These are phyloP conservation scores for Actinidia chinensis DNA, from an alignment of 179 eudicot species.

Conservation along the genomic window DNA sequence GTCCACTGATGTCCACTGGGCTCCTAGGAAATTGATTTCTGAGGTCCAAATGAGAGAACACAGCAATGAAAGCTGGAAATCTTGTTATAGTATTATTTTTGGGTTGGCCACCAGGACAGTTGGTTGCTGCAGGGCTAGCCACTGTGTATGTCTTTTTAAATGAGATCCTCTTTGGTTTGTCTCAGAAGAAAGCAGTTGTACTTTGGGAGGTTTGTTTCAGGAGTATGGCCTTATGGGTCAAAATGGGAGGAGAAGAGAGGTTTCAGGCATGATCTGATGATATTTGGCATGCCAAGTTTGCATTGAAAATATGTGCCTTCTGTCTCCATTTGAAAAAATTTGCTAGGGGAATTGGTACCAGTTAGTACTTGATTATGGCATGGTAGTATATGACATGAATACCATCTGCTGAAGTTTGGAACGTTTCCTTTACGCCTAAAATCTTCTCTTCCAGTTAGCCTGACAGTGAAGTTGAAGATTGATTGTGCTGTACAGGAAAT, in stretches of 20 bases:
- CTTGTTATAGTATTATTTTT: slow-evolving; percentile 81
- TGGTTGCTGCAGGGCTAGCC: slow-evolving; percentile 79
- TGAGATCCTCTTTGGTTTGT: slow-evolving; percentile 87
- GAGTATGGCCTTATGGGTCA: slow-evolving; percentile 28
- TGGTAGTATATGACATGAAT: slow-evolving; percentile 80
- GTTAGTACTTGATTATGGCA: slow-evolving; percentile 54
- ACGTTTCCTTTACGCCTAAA: slow-evolving; percentile 62
- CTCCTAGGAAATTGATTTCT: slow-evolving; percentile 59
- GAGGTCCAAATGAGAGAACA: slow-evolving; percentile 65
- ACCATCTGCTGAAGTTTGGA: slow-evolving; percentile 77
- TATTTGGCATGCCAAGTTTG: slow-evolving; percentile 14
- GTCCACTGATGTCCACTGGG: slow-evolving; percentile 77
- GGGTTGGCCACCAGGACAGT: slow-evolving; percentile 69
- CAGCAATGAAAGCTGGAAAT: slow-evolving; percentile 71
- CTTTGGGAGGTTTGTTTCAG: slow-evolving; percentile 47
- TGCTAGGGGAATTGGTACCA: slow-evolving; percentile 34
- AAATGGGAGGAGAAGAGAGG: slow-evolving; percentile 27
- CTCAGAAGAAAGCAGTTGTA: slow-evolving; percentile 57
- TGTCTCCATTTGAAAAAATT: slow-evolving; percentile 46
- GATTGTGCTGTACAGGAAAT: slow-evolving; percentile 76
- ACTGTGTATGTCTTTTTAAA: slow-evolving; percentile 78
- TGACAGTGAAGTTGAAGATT: slow-evolving; percentile 44
- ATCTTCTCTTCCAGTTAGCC: slow-evolving; percentile 42
- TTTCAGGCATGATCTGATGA: slow-evolving; percentile 21
- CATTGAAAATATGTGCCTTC: slow-evolving; percentile 22